These are phyloP conservation scores for Neurospora sp. DNA, from an alignment of 495 filamentous ascomycete species.

Conservation along the genomic window DNA sequence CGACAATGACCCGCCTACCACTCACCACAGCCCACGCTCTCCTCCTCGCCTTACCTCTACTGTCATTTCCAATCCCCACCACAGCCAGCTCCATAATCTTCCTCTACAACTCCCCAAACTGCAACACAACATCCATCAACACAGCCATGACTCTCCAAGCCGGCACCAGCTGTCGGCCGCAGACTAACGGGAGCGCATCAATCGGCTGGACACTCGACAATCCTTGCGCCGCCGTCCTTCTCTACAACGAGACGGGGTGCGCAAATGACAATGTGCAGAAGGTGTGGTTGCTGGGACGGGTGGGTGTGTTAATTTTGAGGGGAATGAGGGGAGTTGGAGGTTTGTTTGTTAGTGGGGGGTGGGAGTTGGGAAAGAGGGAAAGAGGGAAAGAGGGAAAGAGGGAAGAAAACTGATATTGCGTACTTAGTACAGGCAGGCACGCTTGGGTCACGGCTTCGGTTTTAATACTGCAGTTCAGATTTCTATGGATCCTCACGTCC, in stretches of 20 bases:
- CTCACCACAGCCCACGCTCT: background rate
- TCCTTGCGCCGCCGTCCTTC: background rate
- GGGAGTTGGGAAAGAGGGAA: background rate
- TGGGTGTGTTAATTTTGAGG: background rate
- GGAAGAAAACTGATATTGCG: no score
- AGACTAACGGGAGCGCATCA: background rate
- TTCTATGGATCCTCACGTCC: background rate
- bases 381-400: background rate
- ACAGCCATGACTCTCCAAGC: background rate
- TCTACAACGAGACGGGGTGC: background rate
- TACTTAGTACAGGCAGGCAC: background rate
- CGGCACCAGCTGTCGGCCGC: background rate
- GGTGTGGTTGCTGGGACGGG: background rate
- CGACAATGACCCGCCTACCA: background rate
- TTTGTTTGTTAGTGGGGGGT: background rate
- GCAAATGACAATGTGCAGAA: background rate
- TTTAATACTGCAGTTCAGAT: no score
- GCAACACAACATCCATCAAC: background rate
- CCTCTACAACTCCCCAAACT: background rate
- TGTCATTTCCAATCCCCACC: background rate
- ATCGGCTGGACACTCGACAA: background rate
- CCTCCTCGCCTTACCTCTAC: background rate
- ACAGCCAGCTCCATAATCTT: background rate
- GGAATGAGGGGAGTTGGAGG: background rate
- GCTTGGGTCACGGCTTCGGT: background rate